Conservation (phyloP, 148 eudicot genomes). For the Dysphania ambrosioides region DNA sequence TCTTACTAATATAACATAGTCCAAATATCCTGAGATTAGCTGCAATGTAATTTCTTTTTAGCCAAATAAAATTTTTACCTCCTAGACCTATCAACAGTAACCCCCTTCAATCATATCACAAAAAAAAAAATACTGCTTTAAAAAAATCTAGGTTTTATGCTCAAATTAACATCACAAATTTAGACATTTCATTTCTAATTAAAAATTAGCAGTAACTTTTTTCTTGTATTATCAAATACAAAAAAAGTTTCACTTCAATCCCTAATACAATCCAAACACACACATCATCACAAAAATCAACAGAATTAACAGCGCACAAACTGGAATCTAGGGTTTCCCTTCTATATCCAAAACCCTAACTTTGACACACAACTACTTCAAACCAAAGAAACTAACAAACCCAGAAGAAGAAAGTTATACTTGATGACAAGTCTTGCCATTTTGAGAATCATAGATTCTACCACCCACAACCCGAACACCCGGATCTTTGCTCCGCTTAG, state of each 20-base stretch:
- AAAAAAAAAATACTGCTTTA: no score
- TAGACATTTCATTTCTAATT: not conserved
- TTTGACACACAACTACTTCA: not conserved
- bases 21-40: no score
- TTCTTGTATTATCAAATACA: no score
- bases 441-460: constrained; percentile 49
- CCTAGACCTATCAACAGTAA: no score
- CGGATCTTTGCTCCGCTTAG: constrained; percentile 39
- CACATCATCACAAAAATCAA: not conserved
- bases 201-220: no score
- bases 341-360: not conserved
- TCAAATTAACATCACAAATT: not conserved
- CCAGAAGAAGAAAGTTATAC: constrained; percentile 26
- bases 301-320: not conserved
- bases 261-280: no score
- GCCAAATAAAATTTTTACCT: no score
- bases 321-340: not conserved
- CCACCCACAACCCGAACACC: constrained; percentile 45
- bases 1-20: no score
- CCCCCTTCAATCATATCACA: no score
- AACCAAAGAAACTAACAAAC: not conserved
- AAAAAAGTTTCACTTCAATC: no score
- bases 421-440: constrained; percentile 85
- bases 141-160: not conserved
- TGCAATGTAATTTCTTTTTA: no score